phyloP scores from a whole-genome alignment of 345 rosid genomes.

The Citrus medica region DNA sequence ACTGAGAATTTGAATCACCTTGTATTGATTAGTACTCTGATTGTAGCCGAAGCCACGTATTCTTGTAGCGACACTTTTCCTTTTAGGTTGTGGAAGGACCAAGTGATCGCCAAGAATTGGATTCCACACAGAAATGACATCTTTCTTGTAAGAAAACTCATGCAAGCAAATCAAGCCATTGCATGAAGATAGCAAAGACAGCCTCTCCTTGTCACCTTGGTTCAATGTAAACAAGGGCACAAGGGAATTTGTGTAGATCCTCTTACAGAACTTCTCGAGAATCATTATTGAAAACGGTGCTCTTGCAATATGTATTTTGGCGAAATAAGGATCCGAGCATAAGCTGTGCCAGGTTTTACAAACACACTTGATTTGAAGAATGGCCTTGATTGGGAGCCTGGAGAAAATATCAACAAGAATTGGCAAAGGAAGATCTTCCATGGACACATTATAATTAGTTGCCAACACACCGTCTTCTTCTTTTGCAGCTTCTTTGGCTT shows the following conservation, averaged over 20 bases:
- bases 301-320: conserved; percentile 25
- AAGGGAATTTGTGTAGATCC: not conserved
- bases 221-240: not conserved
- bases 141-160: conserved; percentile 24
- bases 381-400: conserved; percentile 14
- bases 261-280: not conserved
- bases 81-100: conserved; percentile 29
- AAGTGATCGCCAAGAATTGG: conserved; percentile 39
- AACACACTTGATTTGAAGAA: conserved; percentile 36
- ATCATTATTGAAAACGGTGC: conserved; percentile 1
- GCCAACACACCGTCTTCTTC: not conserved
- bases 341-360: conserved; percentile 38
- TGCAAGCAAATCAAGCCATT: conserved; percentile 41
- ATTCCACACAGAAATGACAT: conserved; percentile 33
- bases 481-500: not conserved
- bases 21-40: conserved; percentile 32
- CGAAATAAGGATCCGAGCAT: conserved; percentile 29
- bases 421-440: conserved; percentile 6
- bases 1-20: conserved; percentile 39
- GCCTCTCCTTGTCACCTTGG: conserved; percentile 13
- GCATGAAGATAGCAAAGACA: conserved; percentile 31
- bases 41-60: conserved; percentile 45
- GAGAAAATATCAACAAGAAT: conserved; percentile 3
- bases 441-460: not conserved
- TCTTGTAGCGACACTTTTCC: conserved; percentile 15